Evolutionary conservation across 768 basidiomycete genomes (phyloP).

Genomic region (Lactifluus volemus): DNA sequence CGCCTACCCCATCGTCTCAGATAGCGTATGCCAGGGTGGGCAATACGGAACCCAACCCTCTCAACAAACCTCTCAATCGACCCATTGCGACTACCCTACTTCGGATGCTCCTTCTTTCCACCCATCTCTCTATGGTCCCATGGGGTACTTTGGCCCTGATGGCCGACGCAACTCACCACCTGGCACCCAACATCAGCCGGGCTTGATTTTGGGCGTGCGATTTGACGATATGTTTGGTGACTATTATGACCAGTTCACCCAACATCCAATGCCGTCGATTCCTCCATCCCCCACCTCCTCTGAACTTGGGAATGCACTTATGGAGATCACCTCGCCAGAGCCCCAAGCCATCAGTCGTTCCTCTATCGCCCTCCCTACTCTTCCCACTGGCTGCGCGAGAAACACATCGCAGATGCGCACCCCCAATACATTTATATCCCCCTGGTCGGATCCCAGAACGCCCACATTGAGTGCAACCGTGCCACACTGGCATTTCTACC

Average conservation of each 20-base stretch:
- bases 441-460: no score
- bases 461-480: no score
- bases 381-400: no score
- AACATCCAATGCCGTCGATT: no score
- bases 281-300: no score
- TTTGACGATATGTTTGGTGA: not conserved
- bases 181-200: slow-evolving; percentile 1
- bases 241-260: no score
- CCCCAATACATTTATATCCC: no score
- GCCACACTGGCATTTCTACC: no score
- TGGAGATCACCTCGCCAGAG: slow-evolving; percentile 6
- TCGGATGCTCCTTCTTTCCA: slow-evolving; percentile 2
- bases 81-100: slow-evolving; percentile 1
- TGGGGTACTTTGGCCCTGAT: not conserved
- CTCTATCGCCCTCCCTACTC: slow-evolving; percentile 6
- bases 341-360: not conserved
- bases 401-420: no score
- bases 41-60: not conserved
- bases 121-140: not conserved
- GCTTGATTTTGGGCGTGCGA: no score
- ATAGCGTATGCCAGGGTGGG: not conserved
- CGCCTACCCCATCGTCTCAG: slow-evolving; percentile 7
- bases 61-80: no score
- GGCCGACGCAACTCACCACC: not conserved
- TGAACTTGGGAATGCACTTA: slow-evolving; percentile 14